Conservation (phyloP, 805 yeast species). For the Zygosaccharomyces kombuchaensis region DNA sequence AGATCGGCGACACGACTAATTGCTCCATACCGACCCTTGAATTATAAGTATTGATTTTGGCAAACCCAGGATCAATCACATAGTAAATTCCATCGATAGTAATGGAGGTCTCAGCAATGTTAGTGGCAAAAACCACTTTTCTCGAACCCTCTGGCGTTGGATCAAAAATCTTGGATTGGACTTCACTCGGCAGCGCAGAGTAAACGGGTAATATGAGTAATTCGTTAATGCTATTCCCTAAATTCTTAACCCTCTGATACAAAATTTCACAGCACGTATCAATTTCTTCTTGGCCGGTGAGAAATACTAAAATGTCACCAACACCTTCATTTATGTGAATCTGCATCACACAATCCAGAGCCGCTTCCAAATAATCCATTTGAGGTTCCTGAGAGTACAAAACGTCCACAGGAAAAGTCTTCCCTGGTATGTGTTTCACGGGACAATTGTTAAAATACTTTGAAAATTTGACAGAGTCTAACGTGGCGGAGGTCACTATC, state of each 20-base stretch:
- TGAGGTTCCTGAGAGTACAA: constrained; percentile 79
- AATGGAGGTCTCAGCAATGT: constrained; percentile 94
- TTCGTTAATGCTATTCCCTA: constrained; percentile 62
- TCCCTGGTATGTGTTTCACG: constrained; percentile 76
- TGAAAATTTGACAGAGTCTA: constrained; percentile 84
- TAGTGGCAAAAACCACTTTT: constrained; percentile 90
- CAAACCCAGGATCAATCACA: constrained; percentile 93
- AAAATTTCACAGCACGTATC: constrained; percentile 81
- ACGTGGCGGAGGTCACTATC: constrained; percentile 88
- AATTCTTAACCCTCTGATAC: constrained; percentile 56
- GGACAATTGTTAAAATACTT: constrained; percentile 77
- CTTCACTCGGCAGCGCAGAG: constrained; percentile 85
- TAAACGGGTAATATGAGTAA: constrained; percentile 81
- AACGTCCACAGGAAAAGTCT: constrained; percentile 86
- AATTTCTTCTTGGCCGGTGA: constrained; percentile 94
- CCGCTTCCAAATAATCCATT: constrained; percentile 77
- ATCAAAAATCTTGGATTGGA: constrained; percentile 84
- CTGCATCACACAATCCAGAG: constrained; percentile 79
- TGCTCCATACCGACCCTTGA: constrained; percentile 90
- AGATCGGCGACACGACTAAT: constrained; percentile 75
- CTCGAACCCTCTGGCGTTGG: constrained; percentile 80
- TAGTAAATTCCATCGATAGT: constrained; percentile 91
- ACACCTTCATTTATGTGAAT: constrained; percentile 73
- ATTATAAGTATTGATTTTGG: constrained; percentile 84
- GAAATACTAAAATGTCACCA: constrained; percentile 78